Conservation (phyloP, 2,329 filamentous ascomycete genomes). For the Pseudodiploospora longispora region DNA sequence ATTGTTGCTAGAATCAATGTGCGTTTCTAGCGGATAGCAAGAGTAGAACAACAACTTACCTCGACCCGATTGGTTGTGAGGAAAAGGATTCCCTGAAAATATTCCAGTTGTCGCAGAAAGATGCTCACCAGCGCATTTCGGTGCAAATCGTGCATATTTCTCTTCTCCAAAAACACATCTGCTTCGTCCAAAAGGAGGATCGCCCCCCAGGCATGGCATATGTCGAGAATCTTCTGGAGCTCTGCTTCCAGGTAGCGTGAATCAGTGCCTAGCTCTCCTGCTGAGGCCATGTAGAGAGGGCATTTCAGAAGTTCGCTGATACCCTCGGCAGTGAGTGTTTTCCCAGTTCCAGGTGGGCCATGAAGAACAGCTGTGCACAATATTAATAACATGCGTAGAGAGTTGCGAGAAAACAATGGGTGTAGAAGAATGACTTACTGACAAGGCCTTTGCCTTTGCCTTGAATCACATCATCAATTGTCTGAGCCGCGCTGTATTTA, state of each 20-base stretch:
- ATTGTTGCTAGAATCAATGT: background rate
- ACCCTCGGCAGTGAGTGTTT: constrained; percentile 79
- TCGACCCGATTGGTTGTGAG: constrained; percentile 82
- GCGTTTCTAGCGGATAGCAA: background rate
- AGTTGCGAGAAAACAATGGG: background rate
- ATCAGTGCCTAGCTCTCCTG: constrained; percentile 75
- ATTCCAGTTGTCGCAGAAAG: constrained; percentile 79
- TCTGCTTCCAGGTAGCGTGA: constrained; percentile 65
- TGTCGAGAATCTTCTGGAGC: constrained; percentile 75
- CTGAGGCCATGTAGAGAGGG: constrained; percentile 75
- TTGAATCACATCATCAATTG: constrained; percentile 73
- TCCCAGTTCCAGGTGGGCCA: constrained; percentile 79
- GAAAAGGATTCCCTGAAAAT: constrained; percentile 87
- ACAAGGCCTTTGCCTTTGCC: constrained; percentile 85
- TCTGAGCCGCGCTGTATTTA: constrained; percentile 72
- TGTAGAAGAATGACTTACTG: constrained; percentile 27
- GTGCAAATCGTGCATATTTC: constrained; percentile 74
- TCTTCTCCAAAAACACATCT: constrained; percentile 76
- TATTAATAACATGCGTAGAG: constrained; percentile 11
- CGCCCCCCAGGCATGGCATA: constrained; percentile 79
- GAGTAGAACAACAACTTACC: constrained; percentile 23
- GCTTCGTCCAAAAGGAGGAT: constrained; percentile 81
- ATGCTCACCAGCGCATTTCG: constrained; percentile 81
- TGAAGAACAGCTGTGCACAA: constrained; percentile 57
- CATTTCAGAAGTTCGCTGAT: constrained; percentile 77